Percentiles rank a stretch among this genome's conserved stretches.
Conservation (phyloP, 495 filamentous ascomycete species). For the Penicillium cosmopolitanum region DNA sequence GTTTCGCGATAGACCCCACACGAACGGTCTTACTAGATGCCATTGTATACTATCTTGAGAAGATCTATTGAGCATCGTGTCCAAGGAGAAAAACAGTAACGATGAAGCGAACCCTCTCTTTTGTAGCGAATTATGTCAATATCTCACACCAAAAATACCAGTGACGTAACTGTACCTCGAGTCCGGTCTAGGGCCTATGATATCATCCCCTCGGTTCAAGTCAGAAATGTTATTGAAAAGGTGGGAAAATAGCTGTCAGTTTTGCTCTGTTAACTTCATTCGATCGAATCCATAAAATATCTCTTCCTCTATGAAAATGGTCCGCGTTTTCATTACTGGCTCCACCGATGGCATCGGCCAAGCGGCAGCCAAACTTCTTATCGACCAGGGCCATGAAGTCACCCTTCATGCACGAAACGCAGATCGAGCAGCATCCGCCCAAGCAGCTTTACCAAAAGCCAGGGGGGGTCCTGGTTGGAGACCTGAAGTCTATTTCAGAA, state of each 20-base stretch:
- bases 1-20: background rate
- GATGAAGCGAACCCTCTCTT: too few relatives aligned
- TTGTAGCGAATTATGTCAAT: background rate
- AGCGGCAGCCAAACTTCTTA: slow-evolving; percentile 51
- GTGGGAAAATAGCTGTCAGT: too few relatives aligned
- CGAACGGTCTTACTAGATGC: background rate
- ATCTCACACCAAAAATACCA: background rate
- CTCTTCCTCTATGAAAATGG: slow-evolving; percentile 37
- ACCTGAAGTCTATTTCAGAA: slow-evolving; percentile 55
- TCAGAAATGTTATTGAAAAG: too few relatives aligned
- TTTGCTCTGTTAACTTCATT: too few relatives aligned
- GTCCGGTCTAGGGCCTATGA: background rate
- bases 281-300: background rate
- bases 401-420: slow-evolving; percentile 60
- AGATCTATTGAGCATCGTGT: too few relatives aligned
- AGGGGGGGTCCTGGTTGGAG: slow-evolving; percentile 53
- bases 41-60: background rate
- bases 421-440: slow-evolving; percentile 48
- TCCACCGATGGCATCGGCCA: slow-evolving; percentile 52
- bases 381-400: slow-evolving; percentile 56
- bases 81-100: too few relatives aligned
- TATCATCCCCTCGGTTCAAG: background rate
- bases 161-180: background rate
- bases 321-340: slow-evolving; percentile 62
- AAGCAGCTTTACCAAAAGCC: slow-evolving; percentile 50